Percentiles rank a stretch among this genome's conserved stretches.
Conservation (phyloP, 1,284 basidiomycete genomes). For the Ustilago curta region DNA sequence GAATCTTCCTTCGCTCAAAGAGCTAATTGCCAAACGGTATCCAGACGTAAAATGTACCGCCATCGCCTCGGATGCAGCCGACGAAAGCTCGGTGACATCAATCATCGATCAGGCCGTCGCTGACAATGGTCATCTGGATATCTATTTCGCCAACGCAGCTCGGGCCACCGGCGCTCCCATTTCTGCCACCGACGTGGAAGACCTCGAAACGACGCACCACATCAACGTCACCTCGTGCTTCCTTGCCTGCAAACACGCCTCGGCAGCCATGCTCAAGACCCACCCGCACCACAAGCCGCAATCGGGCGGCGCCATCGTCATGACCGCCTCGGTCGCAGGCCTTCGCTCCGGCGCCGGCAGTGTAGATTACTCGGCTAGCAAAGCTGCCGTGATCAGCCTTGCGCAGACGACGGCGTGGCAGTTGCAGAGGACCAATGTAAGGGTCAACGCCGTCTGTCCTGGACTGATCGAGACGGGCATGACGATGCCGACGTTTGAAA, state of each 20-base stretch:
- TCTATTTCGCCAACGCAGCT: conserved; percentile 86
- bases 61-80: conserved; percentile 82
- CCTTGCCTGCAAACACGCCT: conserved; percentile 88
- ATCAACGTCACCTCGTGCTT: conserved; percentile 89
- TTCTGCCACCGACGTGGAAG: conserved; percentile 75
- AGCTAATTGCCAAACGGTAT: conserved; percentile 77
- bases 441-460: conserved; percentile 90
- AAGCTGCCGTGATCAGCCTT: conserved; percentile 76
- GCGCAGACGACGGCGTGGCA: conserved; percentile 85
- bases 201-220: conserved; percentile 81
- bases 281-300: conserved; percentile 74
- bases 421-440: conserved; percentile 82
- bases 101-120: conserved; percentile 79
- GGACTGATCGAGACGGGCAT: conserved; percentile 91
- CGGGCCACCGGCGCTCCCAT: conserved; percentile 73
- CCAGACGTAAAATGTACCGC: conserved; percentile 77
- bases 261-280: conserved; percentile 80
- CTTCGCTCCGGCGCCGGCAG: conserved; percentile 85
- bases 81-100: conserved; percentile 78
- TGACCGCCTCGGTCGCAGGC: conserved; percentile 94
- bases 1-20: conserved; percentile 79
- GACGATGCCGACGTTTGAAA: conserved; percentile 80
- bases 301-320: conserved; percentile 83
- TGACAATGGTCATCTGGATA: conserved; percentile 86
- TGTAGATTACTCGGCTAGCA: conserved; percentile 77